A percentile compares a stretch with the other conserved stretches of the same genome.
phyloP scores from a whole-genome alignment of 257 asterid genomes.

The Solanum neorickii region DNA sequence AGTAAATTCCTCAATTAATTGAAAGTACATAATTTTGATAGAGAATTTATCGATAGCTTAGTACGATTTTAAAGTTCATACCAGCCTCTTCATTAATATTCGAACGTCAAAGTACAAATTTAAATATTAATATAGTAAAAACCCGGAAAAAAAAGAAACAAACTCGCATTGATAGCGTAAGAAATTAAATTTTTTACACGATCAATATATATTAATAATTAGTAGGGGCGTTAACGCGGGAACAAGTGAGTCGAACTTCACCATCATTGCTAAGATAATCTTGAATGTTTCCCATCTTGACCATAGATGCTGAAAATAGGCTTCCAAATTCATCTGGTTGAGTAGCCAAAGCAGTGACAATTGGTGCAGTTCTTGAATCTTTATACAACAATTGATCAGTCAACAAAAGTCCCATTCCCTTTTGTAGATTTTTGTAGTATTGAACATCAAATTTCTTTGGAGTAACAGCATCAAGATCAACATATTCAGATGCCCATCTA shows the following conservation, averaged over 20 bases:
- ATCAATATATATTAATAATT: background rate
- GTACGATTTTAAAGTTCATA: background rate
- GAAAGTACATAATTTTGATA: background rate
- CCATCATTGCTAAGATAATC: slow-evolving; percentile 27
- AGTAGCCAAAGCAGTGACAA: slow-evolving; percentile 51
- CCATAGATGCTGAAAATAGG: slow-evolving; percentile 69
- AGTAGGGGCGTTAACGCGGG: slow-evolving; percentile 12
- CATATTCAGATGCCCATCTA: slow-evolving; percentile 83
- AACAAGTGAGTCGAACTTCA: slow-evolving; percentile 54
- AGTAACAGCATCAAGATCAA: slow-evolving; percentile 47
- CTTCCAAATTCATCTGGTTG: slow-evolving; percentile 26
- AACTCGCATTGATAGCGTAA: background rate
- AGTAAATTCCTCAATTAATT: no score
- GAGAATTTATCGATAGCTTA: background rate
- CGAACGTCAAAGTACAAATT: background rate
- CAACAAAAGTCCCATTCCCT: slow-evolving; percentile 58
- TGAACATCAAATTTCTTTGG: slow-evolving; percentile 44
- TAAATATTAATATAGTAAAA: background rate
- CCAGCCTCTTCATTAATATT: background rate
- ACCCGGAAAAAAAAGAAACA: background rate
- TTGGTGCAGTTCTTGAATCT: slow-evolving; percentile 54
- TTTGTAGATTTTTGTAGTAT: slow-evolving; percentile 56
- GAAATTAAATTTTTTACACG: no score
- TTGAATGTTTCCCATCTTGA: slow-evolving; percentile 65
- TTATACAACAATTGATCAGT: slow-evolving; percentile 57